Base-by-base conservation (phyloP, 108 stramenopile species). In the Skeletonema menzelii region DNA sequence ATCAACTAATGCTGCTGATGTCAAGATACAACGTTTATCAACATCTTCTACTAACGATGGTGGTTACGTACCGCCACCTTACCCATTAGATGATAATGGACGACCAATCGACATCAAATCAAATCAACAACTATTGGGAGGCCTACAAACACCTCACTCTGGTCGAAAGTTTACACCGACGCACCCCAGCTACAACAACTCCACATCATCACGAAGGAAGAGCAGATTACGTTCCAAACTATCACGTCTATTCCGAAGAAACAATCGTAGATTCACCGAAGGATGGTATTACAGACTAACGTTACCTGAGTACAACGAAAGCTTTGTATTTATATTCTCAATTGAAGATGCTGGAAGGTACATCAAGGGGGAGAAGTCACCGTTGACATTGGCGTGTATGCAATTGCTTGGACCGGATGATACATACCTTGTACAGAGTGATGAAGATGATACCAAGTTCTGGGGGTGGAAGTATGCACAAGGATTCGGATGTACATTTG, bases 221-320 rank as follows among this genome's bases (percentile, higher is more conserved):
- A 57, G 59, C 27, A 65, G 31, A 56, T 35, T 79, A 15, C 63
- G 57, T 59, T 27, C 65, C 8, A 87, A 73, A 44, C 19, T 27
- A 47, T 42, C 58, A 27, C 47, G 67, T 22, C 15, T 24, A 42
- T 56, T 35, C 31, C 68, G 63, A n/a, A 46, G 42, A 56, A 85
- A 34, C 68, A 72, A 82, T 47, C 71, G 80, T 58, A 76, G 94
- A 44, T 92, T 91, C 78, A 87, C 90, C 56, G 94, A 95, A 77
- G 95, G 95, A 24, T 95, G 95, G 95, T 95, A 93, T 73, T 92
- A 93, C 68, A 87, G 95, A 30, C 65, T 95, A 26, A 93, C 95
- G 5, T 59, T 95, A 14, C 88, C 88, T 13, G 63, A 77, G 56
- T 58, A 70, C 32, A 86, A 87, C 59, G 84, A 80, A 17, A 89